phyloP scores from a whole-genome alignment of 208 protist species.

The Trypanosoma rangeli region DNA sequence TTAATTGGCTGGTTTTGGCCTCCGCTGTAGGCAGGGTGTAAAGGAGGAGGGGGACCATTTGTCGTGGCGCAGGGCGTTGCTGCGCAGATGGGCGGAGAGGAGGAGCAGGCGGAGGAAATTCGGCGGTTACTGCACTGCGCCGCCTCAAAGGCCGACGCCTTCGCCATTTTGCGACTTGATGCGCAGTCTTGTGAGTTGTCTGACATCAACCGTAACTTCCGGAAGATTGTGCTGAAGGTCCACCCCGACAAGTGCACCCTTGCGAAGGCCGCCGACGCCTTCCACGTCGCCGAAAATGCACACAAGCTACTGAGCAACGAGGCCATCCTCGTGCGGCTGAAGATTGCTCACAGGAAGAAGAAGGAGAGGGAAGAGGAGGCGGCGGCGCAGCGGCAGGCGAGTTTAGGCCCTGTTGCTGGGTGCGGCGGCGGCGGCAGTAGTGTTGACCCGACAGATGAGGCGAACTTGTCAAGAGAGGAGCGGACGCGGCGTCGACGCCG shows the following conservation, averaged over 20 bases:
- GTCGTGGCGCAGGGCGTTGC: neutral
- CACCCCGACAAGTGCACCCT: constrained; percentile 91
- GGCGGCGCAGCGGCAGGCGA: constrained; percentile 18
- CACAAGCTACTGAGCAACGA: constrained; percentile 79
- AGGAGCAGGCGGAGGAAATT: constrained; percentile 62
- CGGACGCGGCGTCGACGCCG: constrained; percentile 44
- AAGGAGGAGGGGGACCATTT: too few relatives aligned
- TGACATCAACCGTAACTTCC: constrained; percentile 75
- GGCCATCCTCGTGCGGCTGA: constrained; percentile 64
- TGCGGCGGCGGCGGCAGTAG: neutral
- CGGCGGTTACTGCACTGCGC: constrained; percentile 55
- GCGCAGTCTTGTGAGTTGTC: constrained; percentile 50
- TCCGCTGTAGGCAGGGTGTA: too few relatives aligned
- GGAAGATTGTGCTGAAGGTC: constrained; percentile 75
- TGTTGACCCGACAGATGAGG: neutral
- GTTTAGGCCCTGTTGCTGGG: neutral
- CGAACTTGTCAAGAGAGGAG: constrained; percentile 51
- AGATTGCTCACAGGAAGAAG: constrained; percentile 63
- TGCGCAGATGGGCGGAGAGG: constrained; percentile 30
- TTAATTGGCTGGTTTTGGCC: neutral
- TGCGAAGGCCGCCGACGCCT: constrained; percentile 71
- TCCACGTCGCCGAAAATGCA: constrained; percentile 79
- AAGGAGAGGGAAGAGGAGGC: constrained; percentile 53
- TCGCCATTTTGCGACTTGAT: constrained; percentile 67
- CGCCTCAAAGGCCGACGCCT: constrained; percentile 40